Percentiles rank a stretch among this genome's conserved stretches.
Conservation (phyloP, 441 rosid genomes). For the Cnidoscolus chayamansa region DNA sequence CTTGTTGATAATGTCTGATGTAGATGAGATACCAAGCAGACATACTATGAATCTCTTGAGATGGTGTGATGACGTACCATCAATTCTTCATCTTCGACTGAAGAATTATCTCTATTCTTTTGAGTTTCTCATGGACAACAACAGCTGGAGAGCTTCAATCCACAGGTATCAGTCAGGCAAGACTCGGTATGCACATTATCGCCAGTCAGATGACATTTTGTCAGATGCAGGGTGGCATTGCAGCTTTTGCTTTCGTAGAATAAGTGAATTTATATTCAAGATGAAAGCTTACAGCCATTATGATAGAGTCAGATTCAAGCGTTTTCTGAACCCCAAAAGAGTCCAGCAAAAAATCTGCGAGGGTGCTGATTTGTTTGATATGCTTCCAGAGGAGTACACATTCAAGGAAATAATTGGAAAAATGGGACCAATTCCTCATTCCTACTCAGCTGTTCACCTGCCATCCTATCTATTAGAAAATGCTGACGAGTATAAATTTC, state of each 20-base stretch:
- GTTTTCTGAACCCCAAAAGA: conserved; percentile 71
- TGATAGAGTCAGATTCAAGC: conserved; percentile 84
- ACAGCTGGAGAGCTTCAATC: conserved; percentile 93
- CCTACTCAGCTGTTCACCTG: conserved; percentile 88
- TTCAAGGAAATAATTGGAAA: conserved; percentile 91
- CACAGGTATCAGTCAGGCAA: conserved; percentile 72
- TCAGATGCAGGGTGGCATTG: conserved; percentile 96
- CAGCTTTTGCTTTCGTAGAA: conserved; percentile 88
- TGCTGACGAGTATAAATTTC: conserved; percentile 73
- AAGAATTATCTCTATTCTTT: conserved; percentile 90
- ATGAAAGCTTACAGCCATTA: conserved; percentile 94
- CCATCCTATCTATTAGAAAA: conserved; percentile 82
- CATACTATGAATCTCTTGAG: conserved; percentile 87
- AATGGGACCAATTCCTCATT: conserved; percentile 94
- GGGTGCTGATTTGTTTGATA: conserved; percentile 87
- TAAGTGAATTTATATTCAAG: conserved; percentile 85
- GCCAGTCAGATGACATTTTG: conserved; percentile 72
- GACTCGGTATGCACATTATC: conserved; percentile 86
- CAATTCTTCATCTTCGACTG: conserved; percentile 68
- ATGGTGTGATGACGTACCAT: conserved; percentile 87
- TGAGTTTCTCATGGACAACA: conserved; percentile 74
- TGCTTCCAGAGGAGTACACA: conserved; percentile 94
- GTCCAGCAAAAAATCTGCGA: conserved; percentile 82
- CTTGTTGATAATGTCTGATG: conserved; percentile 90
- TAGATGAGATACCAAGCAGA: conserved; percentile 91